Base-by-base conservation (phyloP, 2,329 filamentous ascomycete genomes). In the Ceratocystiopsis brevicomis region DNA sequence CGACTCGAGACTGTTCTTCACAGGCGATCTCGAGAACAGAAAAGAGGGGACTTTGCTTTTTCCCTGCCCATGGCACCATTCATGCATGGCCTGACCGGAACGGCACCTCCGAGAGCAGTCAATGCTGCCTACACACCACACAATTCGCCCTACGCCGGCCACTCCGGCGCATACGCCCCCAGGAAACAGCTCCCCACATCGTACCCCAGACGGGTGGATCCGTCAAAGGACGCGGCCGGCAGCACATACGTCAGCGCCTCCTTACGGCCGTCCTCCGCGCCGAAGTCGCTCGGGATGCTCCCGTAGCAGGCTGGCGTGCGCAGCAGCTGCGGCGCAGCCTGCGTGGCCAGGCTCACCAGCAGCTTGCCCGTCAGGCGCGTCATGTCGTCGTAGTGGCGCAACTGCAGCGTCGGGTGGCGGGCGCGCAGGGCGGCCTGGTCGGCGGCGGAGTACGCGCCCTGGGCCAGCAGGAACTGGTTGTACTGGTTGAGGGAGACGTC, bases 401-500 rank as follows among this genome's bases (percentile, higher is more conserved):
- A 4, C 6, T 8, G 6, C 4, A 34, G 15, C 6, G 10, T 6
- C 33, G 33, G 33, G 33, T 34, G 33, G 13, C 12, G 33, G 3
- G 33, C 33, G 13, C 33, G 33, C 11, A 34, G 33, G 13, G 33
- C 33, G 13, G 12, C 13, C 33, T 34, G 33, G 6, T 14, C 11
- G 13, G 12, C 33, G 33, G 33, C 11, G 33, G 13, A 1, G 33
- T 34, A 15, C 3, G 33, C 33, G 33, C 33, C 33, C 33, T 14
- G 12, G 13, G 6, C 13, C 11, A 34, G 33, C 33, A 34, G 33
- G 33, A 34, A 34, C 33, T 34, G 33, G 49, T 61, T 53, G 53
- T 60, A 61, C 45, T 61, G 58, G 38, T 53, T 54, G 25, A 60
- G 52, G 38, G 54, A 57, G 46, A 56, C 58, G 43, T 55, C 53